Base-by-base conservation (phyloP, 495 filamentous ascomycete species). In the Podospora pseudopauciseta region DNA sequence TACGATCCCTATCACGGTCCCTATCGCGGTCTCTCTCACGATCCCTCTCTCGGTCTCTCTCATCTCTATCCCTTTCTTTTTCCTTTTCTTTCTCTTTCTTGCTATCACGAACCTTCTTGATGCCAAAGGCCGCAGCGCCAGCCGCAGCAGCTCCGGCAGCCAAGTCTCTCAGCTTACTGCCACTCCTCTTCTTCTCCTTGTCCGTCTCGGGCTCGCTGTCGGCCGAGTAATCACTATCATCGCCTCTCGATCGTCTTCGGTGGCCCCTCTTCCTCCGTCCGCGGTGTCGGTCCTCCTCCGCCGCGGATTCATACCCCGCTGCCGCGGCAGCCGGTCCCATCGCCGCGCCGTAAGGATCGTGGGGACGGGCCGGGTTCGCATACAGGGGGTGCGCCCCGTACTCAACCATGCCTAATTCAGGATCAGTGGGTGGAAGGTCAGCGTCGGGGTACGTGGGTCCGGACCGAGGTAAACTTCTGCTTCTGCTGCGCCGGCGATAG, bases 391-490 rank as follows among this genome's bases (percentile, higher is more conserved):
- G 84, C 58, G 86, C 84, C 69, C 91, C 92, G 80, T 94, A 94
- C 77, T 93, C 91, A 80, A 96, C 92, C 80, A 95, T 83, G 67
- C 87, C 89, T 83, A 87, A 77, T 77, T 89, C 86, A 82, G 81
- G 85, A 80, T 86, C 81, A 80, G 86, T 81, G 83, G 82, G 49
- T 80, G 77, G 68, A 72, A 71, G 65, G 68, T 70, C 63, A 65
- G 67, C 69, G 74, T 73, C 74, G 69, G 84, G 84, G 74, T 88
- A 73, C 70, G 66, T 71, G 72, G 75, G 85, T 67, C 86, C 87
- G 74, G 78, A 81, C 72, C 82, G 81, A 44, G 83, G 82, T 58
- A 80, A 75, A 63, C 83, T 83, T 72, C 86, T 83, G 76, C 87
- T 88, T 73, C 82, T 79, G 66, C 82, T 81, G 68, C 84, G 79